A percentile compares a stretch with the other conserved stretches of the same genome.
phyloP scores from a whole-genome alignment of 176 grass and related monocot species.

The Tillandsia leiboldiana region DNA sequence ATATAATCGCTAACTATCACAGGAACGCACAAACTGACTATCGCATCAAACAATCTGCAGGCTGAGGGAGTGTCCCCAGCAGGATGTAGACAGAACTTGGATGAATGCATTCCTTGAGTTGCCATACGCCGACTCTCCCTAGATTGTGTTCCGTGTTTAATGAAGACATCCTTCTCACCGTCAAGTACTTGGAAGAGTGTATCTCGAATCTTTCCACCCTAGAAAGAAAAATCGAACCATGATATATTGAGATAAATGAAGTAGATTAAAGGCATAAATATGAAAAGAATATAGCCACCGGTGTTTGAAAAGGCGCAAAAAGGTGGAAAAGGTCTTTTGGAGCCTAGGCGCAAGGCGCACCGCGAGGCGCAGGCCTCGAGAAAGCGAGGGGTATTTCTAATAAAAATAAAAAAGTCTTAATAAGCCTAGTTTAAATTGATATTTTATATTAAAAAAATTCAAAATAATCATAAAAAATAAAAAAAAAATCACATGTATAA shows the following conservation, averaged over 20 bases:
- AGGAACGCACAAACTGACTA: slow-evolving; percentile 74
- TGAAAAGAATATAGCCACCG: too few species aligned
- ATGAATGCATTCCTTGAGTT: slow-evolving; percentile 76
- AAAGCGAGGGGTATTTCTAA: too few species aligned
- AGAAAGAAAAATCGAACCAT: slow-evolving; percentile 13
- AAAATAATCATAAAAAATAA: too few species aligned
- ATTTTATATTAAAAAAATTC: too few species aligned
- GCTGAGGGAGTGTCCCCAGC: slow-evolving; percentile 78
- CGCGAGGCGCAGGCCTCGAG: too few species aligned
- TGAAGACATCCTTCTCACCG: slow-evolving; percentile 60
- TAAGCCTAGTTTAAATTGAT: too few species aligned
- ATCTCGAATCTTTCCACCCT: slow-evolving; percentile 80
- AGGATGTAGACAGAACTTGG: slow-evolving; percentile 91
- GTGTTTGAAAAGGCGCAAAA: too few species aligned
- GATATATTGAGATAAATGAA: neutral
- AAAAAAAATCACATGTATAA: too few species aligned
- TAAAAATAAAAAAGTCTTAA: too few species aligned
- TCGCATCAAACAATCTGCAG: slow-evolving; percentile 71
- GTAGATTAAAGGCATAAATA: too few species aligned
- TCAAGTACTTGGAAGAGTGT: slow-evolving; percentile 78
- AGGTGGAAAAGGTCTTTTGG: too few species aligned
- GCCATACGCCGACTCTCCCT: slow-evolving; percentile 66
- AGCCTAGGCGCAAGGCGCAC: too few species aligned
- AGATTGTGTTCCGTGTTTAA: slow-evolving; percentile 78
- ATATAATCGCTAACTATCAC: slow-evolving; percentile 71